Evolutionary conservation across 768 basidiomycete species (phyloP), one percentile per base, ranked within the genome.

Genomic region (Rhodosporidiobolus odoratus): DNA sequence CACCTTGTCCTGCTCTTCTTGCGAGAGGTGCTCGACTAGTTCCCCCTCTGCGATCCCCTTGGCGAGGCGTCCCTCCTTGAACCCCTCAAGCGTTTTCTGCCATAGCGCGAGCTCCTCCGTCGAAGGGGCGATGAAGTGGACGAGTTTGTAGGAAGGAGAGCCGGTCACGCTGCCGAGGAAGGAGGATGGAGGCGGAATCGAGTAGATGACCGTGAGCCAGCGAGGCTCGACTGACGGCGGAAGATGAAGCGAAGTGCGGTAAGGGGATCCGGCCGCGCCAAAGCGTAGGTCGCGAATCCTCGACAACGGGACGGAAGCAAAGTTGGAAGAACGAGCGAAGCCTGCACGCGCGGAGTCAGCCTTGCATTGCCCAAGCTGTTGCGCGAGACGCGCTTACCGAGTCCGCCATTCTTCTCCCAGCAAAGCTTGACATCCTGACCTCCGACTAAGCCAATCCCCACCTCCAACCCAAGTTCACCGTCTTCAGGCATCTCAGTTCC

Each of bases 191-290:
- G 62, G 25, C 4, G 72, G 65, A 5, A 56, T 41, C 30, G 60
- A 38, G 58, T 74, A 74, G 63, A 70, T 74, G 47, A 74, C 32
- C 2, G 73, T 74, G 21, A 70, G 43, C 73, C 73, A 74, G 37
- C 73, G 73, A 1, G 73, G 69, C 52, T 74, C 73, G 69, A 74
- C 62, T 0, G 52, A 30, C 5, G 62, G 68, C 1, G 68, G 62
- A 4, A 74, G 62, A 35, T 74, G 73, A 1, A 74, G 69, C 2
- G 73, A 67, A 30, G 73, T 74, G 58, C 73, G 68, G 35, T 74
- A 74, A 13, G 73, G 73, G 0, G 73, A 67, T n/a, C 73, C 73
- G 15, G 65, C 62, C 4, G 58, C 3, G 15, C 38, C 69, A 38
- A 74, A 74, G 25, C 73, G 62, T 0, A 74, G 58, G 58, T 74